Base-by-base conservation (phyloP, 768 basidiomycete genomes). In the Kwoniella bestiolae region DNA sequence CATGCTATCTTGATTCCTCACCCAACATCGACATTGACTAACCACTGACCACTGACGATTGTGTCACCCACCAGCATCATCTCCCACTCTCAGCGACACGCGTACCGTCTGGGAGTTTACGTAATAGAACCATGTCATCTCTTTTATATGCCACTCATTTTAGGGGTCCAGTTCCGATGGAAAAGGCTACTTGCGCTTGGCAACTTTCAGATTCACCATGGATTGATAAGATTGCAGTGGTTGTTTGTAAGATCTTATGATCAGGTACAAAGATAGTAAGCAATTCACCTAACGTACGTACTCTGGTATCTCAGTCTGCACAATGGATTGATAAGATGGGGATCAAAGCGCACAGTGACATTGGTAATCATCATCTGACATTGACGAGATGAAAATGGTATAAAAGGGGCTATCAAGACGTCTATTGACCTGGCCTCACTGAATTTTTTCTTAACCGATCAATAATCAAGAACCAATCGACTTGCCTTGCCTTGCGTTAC, bases 1-100 rank as follows among this genome's bases (percentile, higher is more conserved):
- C 5, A 41, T 41, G 38, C 11, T 41, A 12, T 14, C 38, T 41
- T 41, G 38, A 41, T 41, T 3, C 38, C 38, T 41, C 4, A 18
- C 18, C 38, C 38, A 1, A 16, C 38, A 41, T 41, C 38, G 18
- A 41, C 38, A 41, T 41, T 41, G 38, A 41, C 38, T 14, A 41
- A 11, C 18, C 12, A 41, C 38, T 41, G 46, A 51, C 50, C 25
- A 51, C n/a, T 51, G 50, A 51, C 50, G 50, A 51, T 51, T 51
- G 50, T 51, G 50, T 51, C 50, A 51, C 23, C 26, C 18, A 41
- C 8, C n/a, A n/a, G 6, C 6, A 47, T 21, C 38, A 18, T 47
- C 23, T 11, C 12, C 21, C 21, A 31, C 26, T 51, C 50, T 14
- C 50, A 26, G 26, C 50, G 50, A 51, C 50, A 51, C 50, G 50